phyloP scores from a whole-genome alignment of 441 rosid species.

The Bocquillonia castaneifolia region DNA sequence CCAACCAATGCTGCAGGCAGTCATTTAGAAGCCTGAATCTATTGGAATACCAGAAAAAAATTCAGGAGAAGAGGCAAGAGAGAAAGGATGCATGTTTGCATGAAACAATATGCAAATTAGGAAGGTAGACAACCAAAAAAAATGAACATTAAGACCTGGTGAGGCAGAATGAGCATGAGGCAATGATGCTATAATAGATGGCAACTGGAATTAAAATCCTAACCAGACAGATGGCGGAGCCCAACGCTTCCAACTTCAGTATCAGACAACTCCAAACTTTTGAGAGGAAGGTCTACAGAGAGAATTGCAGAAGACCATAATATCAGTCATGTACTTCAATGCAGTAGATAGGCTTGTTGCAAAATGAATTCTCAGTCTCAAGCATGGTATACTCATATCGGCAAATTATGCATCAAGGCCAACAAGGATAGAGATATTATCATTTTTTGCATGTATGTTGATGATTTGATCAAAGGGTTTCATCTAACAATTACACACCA shows the following conservation, averaged over 20 bases:
- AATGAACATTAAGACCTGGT: no score
- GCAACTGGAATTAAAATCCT: constrained; percentile 19
- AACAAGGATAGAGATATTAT: no score
- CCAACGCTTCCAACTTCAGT: constrained; percentile 80
- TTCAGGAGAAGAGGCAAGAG: background rate
- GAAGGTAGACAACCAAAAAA: no score
- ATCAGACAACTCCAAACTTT: constrained; percentile 84
- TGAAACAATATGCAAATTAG: background rate
- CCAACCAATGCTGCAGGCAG: no score
- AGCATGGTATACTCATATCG: no score
- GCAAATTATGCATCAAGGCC: no score
- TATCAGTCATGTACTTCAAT: background rate
- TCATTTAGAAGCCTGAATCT: background rate
- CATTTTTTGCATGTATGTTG: no score
- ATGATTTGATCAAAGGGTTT: no score
- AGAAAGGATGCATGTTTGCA: background rate
- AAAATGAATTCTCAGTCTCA: background rate
- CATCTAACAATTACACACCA: background rate
- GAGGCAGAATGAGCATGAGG: background rate
- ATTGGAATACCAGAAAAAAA: background rate
- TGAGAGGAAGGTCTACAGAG: constrained; percentile 48
- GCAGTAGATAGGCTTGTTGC: background rate
- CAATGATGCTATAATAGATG: constrained; percentile 6
- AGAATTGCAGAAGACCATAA: background rate
- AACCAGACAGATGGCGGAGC: constrained; percentile 79